These are phyloP conservation scores for Coleophoma crateriformis DNA, from an alignment of 2,329 filamentous ascomycete species.

Conservation along the genomic window DNA sequence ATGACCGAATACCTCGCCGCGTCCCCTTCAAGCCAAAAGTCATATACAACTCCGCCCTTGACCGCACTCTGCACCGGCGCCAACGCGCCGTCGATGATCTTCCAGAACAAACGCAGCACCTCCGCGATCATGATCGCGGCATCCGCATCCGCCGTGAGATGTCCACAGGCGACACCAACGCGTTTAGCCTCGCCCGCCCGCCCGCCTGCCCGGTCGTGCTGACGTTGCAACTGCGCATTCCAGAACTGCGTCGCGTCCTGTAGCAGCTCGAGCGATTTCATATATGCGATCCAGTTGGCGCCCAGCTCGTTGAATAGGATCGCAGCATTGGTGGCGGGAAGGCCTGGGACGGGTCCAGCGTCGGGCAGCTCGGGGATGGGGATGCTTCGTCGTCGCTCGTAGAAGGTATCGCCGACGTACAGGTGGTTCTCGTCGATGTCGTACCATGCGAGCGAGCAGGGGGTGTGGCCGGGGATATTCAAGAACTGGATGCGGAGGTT, in stretches of 20 bases:
- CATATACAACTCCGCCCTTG: constrained; percentile 26
- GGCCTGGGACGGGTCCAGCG: constrained; percentile 7
- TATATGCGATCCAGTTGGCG: constrained; percentile 32
- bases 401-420: constrained; percentile 41
- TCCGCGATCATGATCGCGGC: constrained; percentile 29
- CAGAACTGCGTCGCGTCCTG: constrained; percentile 26
- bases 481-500: constrained; percentile 33
- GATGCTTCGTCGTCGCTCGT: constrained; percentile 25
- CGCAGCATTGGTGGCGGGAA: constrained; percentile 17
- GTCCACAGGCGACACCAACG: constrained; percentile 28
- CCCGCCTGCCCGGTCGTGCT: constrained; percentile 17
- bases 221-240: constrained; percentile 20
- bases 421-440: constrained; percentile 35
- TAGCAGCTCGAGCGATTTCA: constrained; percentile 29
- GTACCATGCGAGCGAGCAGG: constrained; percentile 38
- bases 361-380: constrained; percentile 24
- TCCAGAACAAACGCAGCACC: constrained; percentile 26
- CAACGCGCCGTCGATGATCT: constrained; percentile 27
- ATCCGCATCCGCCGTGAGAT: constrained; percentile 30
- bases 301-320: constrained; percentile 33
- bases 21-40: constrained; percentile 29
- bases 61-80: constrained; percentile 23
- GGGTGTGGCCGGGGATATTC: constrained; percentile 41
- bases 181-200: constrained; percentile 1
- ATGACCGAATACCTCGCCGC: constrained; percentile 27